Conservation (phyloP, 2,329 filamentous ascomycete species). For the Sporothrix inflata region DNA sequence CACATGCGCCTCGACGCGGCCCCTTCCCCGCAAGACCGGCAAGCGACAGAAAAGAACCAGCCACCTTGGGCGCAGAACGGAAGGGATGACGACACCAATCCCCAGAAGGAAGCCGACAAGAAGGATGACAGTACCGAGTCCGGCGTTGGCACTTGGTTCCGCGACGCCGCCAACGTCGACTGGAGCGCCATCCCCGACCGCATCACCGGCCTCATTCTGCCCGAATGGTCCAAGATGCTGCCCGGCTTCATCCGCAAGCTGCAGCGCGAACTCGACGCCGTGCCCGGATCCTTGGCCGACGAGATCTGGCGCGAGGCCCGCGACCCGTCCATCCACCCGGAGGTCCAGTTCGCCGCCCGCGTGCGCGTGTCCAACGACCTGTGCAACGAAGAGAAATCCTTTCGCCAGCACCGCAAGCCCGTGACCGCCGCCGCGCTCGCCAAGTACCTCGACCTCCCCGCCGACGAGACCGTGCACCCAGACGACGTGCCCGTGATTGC, state of each 20-base stretch:
- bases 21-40: neutral
- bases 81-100: neutral
- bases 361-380: constrained; percentile 80
- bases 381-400: constrained; percentile 81
- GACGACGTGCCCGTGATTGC: constrained; percentile 93
- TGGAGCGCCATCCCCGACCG: constrained; percentile 59
- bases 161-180: constrained; percentile 57
- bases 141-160: constrained; percentile 54
- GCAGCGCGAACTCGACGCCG: constrained; percentile 84
- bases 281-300: constrained; percentile 83
- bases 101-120: constrained; percentile 32
- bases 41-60: neutral
- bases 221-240: constrained; percentile 78
- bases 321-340: constrained; percentile 80
- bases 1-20: constrained; percentile 25
- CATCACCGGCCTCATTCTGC: constrained; percentile 73
- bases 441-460: constrained; percentile 73
- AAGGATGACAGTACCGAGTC: constrained; percentile 49
- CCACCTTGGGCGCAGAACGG: constrained; percentile 20
- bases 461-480: constrained; percentile 78
- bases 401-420: constrained; percentile 68
- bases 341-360: constrained; percentile 78
- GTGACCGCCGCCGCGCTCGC: constrained; percentile 75
- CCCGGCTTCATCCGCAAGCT: constrained; percentile 80
- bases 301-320: constrained; percentile 93